Evolutionary conservation across 1,139 yeast genomes (phyloP), one percentile per base, ranked within the genome.

Genomic region (Wickerhamomyces sp.): DNA sequence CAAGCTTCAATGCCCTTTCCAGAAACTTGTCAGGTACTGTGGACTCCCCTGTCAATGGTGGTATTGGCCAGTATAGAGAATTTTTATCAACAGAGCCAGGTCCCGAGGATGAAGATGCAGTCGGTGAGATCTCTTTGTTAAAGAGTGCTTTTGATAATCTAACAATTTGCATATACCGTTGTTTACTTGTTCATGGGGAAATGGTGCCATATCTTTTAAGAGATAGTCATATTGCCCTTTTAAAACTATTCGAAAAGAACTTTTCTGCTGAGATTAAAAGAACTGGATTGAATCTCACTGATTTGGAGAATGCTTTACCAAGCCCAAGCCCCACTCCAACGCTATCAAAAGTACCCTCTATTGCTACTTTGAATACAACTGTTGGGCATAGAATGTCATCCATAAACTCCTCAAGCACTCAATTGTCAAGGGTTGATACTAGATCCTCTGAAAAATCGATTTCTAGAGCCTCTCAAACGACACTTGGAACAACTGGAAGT

Each of bases 31-130:
- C 92, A 0, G 96, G 96, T 35, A 86, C 96, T 0, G 92, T 88
- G 42, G 95, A 88, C 57, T 80, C 96, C 0, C 96, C 96, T 6
- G 94, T 88, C 10, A 88, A 88, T 59, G 96, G 96, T 28, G 96
- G 96, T 42, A 87, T 88, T 48, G 87, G 88, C 5, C 88, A 85
- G 55, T 88, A 85, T 64, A 73, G 92, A 44, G 74, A 76, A 3
- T 86, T 88, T 61, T 76, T 85, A 54, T 65, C 63, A 28, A 74
- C 72, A 43, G 59, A 56, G 7, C 40, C 38, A 14, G 47, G 44
- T 25, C 47, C 50, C n/a, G 51, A 56, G 5, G 51, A 69, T 42
- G 67, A 67, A n/a, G 77, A 74, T 17, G 65, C 68, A 33, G 56
- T 55, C 3, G 67, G 64, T 26, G 75, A 76, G 43, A 61, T 78